Base-by-base conservation (phyloP, 2,329 filamentous ascomycete species). In the Chrysosphaeria jannelii region DNA sequence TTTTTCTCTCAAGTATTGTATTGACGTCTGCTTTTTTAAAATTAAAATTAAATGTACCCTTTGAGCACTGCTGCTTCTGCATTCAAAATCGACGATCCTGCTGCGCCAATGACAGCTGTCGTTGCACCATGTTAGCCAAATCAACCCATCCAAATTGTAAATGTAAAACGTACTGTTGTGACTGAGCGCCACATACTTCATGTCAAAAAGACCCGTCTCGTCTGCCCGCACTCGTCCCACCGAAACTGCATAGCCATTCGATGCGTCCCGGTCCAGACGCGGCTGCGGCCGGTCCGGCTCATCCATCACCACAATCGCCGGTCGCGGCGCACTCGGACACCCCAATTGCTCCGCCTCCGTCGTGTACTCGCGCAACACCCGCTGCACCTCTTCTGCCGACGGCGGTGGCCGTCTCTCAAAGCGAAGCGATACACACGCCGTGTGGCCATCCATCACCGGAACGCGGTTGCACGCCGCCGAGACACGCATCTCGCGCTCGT, bases 31-130 rank as follows among this genome's bases (percentile, higher is more conserved):
- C 18, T 11, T 16, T n/a, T n/a, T n/a, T n/a, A n/a, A n/a, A n/a
- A n/a, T n/a, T n/a, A n/a, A n/a, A n/a, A n/a, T 17, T 52, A 78
- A 31, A 79, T 54, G 38, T 68, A 75, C 5, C 79, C 81, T 51
- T 89, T 88, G 33, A 91, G 58, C 8, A 90, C 66, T 13, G 78
- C 76, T 14, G 78, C 76, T 44, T 91, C 81, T 14, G 79, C 78
- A 38, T 93, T 93, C 35, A 93, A 46, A 45, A 93, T 90, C 15
- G 75, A 89, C 2, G 76, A 88, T 8, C 85, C 85, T n/a, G 81
- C 79, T 15, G 85, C 85, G 33, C 81, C 81, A 41, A 97, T 81
- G 26, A 97, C 71, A 1, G 14, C n/a, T n/a, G n/a, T n/a, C n/a
- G n/a, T n/a, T n/a, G n/a, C n/a, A n/a, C n/a, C n/a, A n/a, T 8